Evolutionary conservation across 352 stramenopile species (phyloP).

Genomic region (Pythium aquatile): DNA sequence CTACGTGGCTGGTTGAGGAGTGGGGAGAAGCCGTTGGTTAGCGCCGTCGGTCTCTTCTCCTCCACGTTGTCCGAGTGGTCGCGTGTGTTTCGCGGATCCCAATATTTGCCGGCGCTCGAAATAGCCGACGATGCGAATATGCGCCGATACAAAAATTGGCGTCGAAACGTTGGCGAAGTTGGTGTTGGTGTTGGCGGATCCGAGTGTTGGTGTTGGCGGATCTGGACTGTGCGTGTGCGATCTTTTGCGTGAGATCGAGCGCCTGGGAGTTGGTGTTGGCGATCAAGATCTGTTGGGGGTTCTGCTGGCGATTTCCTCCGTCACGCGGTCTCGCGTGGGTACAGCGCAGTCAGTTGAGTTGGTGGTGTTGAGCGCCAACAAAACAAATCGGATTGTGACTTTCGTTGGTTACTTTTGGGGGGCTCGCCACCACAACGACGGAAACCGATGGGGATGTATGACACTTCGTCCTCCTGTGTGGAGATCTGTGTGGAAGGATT

Average conservation of each 20-base stretch:
- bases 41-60: no score
- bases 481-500: not conserved
- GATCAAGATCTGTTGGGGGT: no score
- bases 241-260: not conserved
- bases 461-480: not conserved
- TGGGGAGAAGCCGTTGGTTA: not conserved
- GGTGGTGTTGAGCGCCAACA: not conserved
- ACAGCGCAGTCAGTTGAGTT: not conserved
- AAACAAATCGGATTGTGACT: not conserved
- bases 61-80: not conserved
- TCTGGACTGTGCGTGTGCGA: not conserved
- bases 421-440: not conserved
- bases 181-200: not conserved
- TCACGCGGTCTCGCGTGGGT: not conserved
- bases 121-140: constrained; percentile 1
- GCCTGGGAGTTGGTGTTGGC: not conserved
- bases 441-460: not conserved
- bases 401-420: not conserved
- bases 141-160: not conserved
- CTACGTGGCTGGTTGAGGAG: constrained; percentile 6
- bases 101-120: not conserved
- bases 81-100: not conserved
- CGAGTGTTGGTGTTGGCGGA: not conserved
- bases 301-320: not conserved
- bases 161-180: not conserved